Conservation (phyloP, 2,329 filamentous ascomycete genomes). For the Chaetoscypha palmicola region DNA sequence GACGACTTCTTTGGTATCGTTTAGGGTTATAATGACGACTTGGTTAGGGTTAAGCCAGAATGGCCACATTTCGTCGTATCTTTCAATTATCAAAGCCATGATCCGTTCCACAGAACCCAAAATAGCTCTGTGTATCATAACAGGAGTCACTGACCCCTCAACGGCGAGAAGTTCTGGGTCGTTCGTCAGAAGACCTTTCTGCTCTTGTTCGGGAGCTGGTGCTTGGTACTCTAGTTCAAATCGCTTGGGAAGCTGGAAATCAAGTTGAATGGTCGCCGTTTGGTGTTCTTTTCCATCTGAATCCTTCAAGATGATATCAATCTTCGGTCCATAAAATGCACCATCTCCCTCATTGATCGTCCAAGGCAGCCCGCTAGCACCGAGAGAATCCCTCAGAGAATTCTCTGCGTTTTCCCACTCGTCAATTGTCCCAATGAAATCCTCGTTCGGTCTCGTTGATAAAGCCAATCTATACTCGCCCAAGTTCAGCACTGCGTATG, state of each 20-base stretch:
- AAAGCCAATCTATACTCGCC: slow-evolving; percentile 69
- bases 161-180: slow-evolving; percentile 41
- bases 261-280: slow-evolving; percentile 81
- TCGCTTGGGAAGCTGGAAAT: slow-evolving; percentile 80
- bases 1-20: slow-evolving; percentile 40
- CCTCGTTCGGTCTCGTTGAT: slow-evolving; percentile 69
- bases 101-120: slow-evolving; percentile 79
- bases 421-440: slow-evolving; percentile 67
- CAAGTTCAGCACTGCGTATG: slow-evolving; percentile 63
- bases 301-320: slow-evolving; percentile 76
- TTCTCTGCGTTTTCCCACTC: slow-evolving; percentile 63
- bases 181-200: slow-evolving; percentile 42
- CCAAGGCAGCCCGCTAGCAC: slow-evolving; percentile 61
- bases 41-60: slow-evolving; percentile 85
- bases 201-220: slow-evolving; percentile 56
- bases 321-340: slow-evolving; percentile 88
- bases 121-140: slow-evolving; percentile 79
- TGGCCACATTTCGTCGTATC: slow-evolving; percentile 72
- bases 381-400: slow-evolving; percentile 57
- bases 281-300: slow-evolving; percentile 81
- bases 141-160: slow-evolving; percentile 60
- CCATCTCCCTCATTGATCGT: slow-evolving; percentile 73
- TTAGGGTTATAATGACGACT: slow-evolving; percentile 66
- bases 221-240: slow-evolving; percentile 72
- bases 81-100: slow-evolving; percentile 78